A percentile compares a stretch with the other conserved stretches of the same genome.
phyloP scores from a whole-genome alignment of 441 rosid genomes.

The Adansonia grandidieri region DNA sequence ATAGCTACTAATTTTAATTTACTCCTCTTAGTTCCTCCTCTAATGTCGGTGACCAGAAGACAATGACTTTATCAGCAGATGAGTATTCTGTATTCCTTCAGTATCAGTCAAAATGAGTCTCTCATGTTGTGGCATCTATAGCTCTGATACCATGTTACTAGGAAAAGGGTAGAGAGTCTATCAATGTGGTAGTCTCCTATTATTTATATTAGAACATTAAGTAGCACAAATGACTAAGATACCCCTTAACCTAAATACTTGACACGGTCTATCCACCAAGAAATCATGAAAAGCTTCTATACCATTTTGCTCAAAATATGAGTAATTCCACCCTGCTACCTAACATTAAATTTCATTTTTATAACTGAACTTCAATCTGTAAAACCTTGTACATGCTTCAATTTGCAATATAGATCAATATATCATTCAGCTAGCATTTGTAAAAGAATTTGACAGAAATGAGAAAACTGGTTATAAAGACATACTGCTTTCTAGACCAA shows the following conservation, averaged over 20 bases:
- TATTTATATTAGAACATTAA: slow-evolving; percentile 3
- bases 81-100: not conserved
- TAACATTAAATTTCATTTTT: not conserved
- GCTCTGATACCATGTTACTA: too few species aligned
- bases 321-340: not conserved
- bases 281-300: not conserved
- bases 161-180: not conserved
- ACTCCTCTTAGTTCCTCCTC: not conserved
- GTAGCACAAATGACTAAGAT: slow-evolving; percentile 4
- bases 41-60: not conserved
- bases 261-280: not conserved
- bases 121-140: too few species aligned
- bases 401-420: not conserved
- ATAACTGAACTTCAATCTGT: not conserved
- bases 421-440: not conserved
- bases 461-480: not conserved
- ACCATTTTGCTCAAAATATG: not conserved
- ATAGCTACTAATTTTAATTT: not conserved
- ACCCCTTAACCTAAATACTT: not conserved
- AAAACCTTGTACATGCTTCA: too few species aligned
- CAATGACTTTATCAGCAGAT: not conserved
- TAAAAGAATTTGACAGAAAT: not conserved
- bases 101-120: too few species aligned
- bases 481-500: not conserved
- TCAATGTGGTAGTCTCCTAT: not conserved